Evolutionary conservation across 1,284 basidiomycete species (phyloP).

Genomic region (Apiotrichum akiyoshidainum): DNA sequence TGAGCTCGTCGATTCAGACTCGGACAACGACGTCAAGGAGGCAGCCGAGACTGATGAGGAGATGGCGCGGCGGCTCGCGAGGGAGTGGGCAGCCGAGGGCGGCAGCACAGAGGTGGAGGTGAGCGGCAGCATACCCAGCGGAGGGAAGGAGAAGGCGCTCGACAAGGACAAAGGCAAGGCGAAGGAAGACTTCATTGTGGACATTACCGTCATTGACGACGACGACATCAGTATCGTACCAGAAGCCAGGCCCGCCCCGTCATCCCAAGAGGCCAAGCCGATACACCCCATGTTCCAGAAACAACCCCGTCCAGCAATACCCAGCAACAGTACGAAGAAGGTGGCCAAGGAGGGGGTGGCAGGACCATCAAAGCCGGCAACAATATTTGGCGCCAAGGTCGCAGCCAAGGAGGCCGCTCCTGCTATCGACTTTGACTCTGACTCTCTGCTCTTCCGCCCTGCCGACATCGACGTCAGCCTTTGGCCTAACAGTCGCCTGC

Average conservation of each 20-base stretch:
- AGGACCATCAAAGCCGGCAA: slow-evolving; percentile 5
- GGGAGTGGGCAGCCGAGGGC: slow-evolving; percentile 24
- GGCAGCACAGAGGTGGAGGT: slow-evolving; percentile 14
- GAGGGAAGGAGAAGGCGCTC: neutral
- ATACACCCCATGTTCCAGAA: neutral
- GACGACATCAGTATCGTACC: neutral
- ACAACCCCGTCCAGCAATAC: neutral
- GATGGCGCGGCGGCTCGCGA: slow-evolving; percentile 30
- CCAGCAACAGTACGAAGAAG: neutral
- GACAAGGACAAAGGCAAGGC: slow-evolving; percentile 1
- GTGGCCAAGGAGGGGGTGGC: neutral
- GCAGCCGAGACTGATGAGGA: slow-evolving; percentile 23
- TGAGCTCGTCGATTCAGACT: slow-evolving; percentile 38
- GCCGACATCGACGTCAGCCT: slow-evolving; percentile 49
- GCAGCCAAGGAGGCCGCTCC: slow-evolving; percentile 31
- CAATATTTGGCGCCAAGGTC: slow-evolving; percentile 18
- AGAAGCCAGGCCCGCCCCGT: neutral
- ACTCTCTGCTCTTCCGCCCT: slow-evolving; percentile 50
- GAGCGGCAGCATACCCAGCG: slow-evolving; percentile 9
- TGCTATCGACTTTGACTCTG: slow-evolving; percentile 48
- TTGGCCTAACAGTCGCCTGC: slow-evolving; percentile 55
- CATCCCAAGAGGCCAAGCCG: neutral
- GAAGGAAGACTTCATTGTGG: slow-evolving; percentile 7
- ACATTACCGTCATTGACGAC: slow-evolving; percentile 16
- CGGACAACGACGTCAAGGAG: slow-evolving; percentile 26